phyloP scores from a whole-genome alignment of 1,139 yeast species.

The Kurtzmaniella quercitrusa region DNA sequence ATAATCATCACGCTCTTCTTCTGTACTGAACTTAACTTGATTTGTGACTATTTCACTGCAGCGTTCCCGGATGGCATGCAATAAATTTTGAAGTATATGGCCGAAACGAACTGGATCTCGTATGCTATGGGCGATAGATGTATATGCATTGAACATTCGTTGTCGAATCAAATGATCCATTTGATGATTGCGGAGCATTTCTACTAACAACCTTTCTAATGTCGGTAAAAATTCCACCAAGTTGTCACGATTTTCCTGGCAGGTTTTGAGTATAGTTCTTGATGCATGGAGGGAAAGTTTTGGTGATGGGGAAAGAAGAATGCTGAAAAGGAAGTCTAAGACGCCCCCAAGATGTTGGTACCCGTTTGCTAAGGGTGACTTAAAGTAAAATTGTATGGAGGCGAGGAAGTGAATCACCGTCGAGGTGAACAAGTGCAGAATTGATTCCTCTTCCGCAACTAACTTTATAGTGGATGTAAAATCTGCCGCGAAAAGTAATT shows the following conservation, averaged over 20 bases:
- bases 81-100: constrained; percentile 16
- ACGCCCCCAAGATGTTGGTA: constrained; percentile 37
- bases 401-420: constrained; percentile 53
- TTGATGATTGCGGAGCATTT: constrained; percentile 44
- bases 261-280: constrained; percentile 55
- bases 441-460: constrained; percentile 9
- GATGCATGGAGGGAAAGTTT: constrained; percentile 44
- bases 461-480: constrained; percentile 18
- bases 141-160: constrained; percentile 56
- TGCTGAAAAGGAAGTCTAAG: constrained; percentile 43
- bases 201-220: constrained; percentile 49
- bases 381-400: constrained; percentile 52
- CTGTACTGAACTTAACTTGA: neutral
- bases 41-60: constrained; percentile 2
- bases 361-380: constrained; percentile 28
- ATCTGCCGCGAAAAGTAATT: constrained; percentile 22
- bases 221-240: constrained; percentile 46
- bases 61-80: constrained; percentile 18
- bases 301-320: constrained; percentile 17
- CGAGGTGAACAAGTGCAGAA: constrained; percentile 2
- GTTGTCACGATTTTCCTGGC: constrained; percentile 55
- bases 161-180: constrained; percentile 55
- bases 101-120: constrained; percentile 36
- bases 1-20: constrained; percentile 32
- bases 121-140: constrained; percentile 56